Conservation (phyloP, 1,139 yeast genomes). For the Trichomonascaceae sp. region DNA sequence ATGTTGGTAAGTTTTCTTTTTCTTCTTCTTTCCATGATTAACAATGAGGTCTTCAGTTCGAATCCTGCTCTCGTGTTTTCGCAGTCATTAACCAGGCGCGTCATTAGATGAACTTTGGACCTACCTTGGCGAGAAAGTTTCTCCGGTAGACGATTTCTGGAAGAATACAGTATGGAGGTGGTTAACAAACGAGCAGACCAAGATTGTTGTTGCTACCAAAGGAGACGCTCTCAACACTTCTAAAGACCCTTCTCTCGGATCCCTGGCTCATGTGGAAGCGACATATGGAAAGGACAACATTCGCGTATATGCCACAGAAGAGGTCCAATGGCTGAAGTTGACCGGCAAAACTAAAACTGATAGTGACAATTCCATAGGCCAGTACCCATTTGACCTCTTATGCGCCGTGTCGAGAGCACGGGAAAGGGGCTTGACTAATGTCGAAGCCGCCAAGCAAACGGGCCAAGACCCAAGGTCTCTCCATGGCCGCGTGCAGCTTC, state of each 20-base stretch:
- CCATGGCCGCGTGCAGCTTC: conserved; percentile 22
- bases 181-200: conserved; percentile 15
- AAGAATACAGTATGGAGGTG: conserved; percentile 20
- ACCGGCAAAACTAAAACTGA: conserved; percentile 23
- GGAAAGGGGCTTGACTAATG: conserved; percentile 23
- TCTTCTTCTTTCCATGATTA: not conserved
- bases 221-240: no score
- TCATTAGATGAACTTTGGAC: conserved; percentile 19
- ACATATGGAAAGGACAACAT: conserved; percentile 12
- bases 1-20: conserved; percentile 17
- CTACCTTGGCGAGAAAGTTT: conserved; percentile 12
- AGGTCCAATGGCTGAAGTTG: conserved; percentile 24
- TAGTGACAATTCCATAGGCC: conserved; percentile 16
- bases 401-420: conserved; percentile 26
- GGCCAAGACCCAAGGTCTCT: conserved; percentile 31
- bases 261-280: conserved; percentile 9
- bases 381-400: conserved; percentile 24
- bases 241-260: no score
- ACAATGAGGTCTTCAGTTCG: not conserved
- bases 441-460: conserved; percentile 24
- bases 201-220: conserved; percentile 14
- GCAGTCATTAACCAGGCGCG: conserved; percentile 14
- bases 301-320: conserved; percentile 22
- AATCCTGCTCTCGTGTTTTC: conserved; percentile 1
- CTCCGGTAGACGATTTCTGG: conserved; percentile 16